Base-by-base conservation (phyloP, 2,329 filamentous ascomycete species). In the Trichophyton equinum region DNA sequence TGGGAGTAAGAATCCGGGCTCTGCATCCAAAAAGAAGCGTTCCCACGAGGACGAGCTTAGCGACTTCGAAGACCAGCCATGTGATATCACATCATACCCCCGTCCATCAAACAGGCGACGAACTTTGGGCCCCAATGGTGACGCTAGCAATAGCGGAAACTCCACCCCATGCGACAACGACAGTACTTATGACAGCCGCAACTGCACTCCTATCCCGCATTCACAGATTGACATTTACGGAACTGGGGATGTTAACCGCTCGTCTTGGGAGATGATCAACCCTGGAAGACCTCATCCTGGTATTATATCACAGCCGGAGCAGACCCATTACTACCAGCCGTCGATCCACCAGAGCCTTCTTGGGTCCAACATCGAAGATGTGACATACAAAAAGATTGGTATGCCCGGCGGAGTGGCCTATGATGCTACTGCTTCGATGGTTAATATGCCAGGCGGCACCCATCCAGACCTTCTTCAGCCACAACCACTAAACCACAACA, bases 251-350 rank as follows among this genome's bases (percentile, higher is more conserved):
- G 57, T 62, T 33, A 72, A 77, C 53, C 74, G 71, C 63, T 79
- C 79, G 1, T 75, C 77, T 1, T 84, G 81, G 75, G 76, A 81
- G 57, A 73, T 75, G 57, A 76, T 72, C 44, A 81, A 82, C 65
- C 79, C 81, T 46, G 77, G 79, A 25, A 74, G 75, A 60, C 74
- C 76, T 3, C 67, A 78, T 59, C 78, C 79, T 20, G 70, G 74
- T 62, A 75, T 76, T 36, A 77, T 80, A 65, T 72, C 72, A 18
- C 72, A 75, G 44, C 70, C 70, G 18, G 75, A 77, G 57, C 75
- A 75, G 60, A 75, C 76, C 36, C 77, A 81, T 53, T 82, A 81
- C 67, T 79, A 80, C 65, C 78, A 82, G 61, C 74, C 75, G n/a
- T 72, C 73, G 2, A 68, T 79, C 44, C 76, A 78, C 55, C 76